Percentiles rank a stretch among this genome's conserved stretches.
phyloP scores from a whole-genome alignment of 768 basidiomycete species.

The Trametes cubensis region DNA sequence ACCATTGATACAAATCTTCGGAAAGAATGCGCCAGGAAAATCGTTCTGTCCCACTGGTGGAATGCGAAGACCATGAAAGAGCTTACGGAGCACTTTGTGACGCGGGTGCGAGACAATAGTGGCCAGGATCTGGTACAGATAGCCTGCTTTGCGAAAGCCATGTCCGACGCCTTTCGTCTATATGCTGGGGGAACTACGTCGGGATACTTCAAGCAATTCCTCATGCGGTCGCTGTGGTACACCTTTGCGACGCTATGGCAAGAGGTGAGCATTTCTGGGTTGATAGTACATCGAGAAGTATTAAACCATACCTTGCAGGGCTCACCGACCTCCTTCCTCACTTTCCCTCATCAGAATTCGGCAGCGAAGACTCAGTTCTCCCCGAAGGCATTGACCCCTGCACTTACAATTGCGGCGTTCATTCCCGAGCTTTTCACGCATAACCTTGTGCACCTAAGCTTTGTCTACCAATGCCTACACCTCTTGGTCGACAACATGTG shows the following conservation, averaged over 20 bases:
- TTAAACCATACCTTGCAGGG: too few relatives aligned
- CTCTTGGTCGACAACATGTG: slow-evolving; percentile 10
- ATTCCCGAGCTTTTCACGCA: slow-evolving; percentile 18
- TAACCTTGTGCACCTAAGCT: background rate
- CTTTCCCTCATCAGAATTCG: background rate
- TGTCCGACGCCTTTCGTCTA: slow-evolving; percentile 3
- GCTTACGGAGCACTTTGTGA: slow-evolving; percentile 12
- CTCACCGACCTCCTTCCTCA: slow-evolving; percentile 4
- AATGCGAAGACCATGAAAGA: slow-evolving; percentile 8
- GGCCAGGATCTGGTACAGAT: background rate
- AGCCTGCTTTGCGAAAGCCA: slow-evolving; percentile 13
- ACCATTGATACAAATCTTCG: background rate
- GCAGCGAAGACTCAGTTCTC: background rate
- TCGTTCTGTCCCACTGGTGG: slow-evolving; percentile 18
- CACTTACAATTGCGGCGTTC: slow-evolving; percentile 10
- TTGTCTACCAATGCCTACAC: slow-evolving; percentile 12
- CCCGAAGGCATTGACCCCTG: background rate
- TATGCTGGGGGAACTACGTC: background rate
- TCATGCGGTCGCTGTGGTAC: slow-evolving; percentile 3
- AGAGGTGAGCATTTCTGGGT: slow-evolving; percentile 7
- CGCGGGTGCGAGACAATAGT: slow-evolving; percentile 14
- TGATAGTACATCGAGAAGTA: too few relatives aligned
- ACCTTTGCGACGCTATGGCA: slow-evolving; percentile 22
- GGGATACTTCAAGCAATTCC: slow-evolving; percentile 2
- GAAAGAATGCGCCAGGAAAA: slow-evolving; percentile 2